Conservation (phyloP, 2,329 filamentous ascomycete species). For the Westerdykella sp. region DNA sequence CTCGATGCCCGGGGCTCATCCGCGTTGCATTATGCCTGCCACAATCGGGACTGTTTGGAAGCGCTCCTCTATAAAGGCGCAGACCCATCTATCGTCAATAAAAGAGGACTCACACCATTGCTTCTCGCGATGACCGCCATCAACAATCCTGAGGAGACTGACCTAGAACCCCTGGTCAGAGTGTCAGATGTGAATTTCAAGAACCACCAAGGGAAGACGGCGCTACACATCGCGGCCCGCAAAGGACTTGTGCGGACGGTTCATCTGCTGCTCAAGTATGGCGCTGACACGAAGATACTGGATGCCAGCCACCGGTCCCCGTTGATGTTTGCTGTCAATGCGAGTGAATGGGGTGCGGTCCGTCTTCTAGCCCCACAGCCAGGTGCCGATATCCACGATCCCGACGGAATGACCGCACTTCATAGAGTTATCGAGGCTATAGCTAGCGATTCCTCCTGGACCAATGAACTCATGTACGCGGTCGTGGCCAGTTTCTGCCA, state of each 20-base stretch:
- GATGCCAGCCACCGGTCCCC: too few relatives aligned
- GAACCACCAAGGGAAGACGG: conserved; percentile 25
- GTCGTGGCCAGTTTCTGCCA: conserved; percentile 20
- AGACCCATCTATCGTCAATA: conserved; percentile 13
- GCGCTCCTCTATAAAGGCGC: conserved; percentile 21
- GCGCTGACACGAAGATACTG: too few relatives aligned
- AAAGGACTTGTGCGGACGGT: too few relatives aligned
- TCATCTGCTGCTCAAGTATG: too few relatives aligned
- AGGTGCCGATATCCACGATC: too few relatives aligned
- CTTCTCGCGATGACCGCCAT: conserved; percentile 10
- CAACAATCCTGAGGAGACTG: conserved; percentile 15
- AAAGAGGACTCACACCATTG: conserved; percentile 20
- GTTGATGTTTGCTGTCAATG: too few relatives aligned
- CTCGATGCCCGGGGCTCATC: conserved; percentile 22
- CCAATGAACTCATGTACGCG: conserved; percentile 18
- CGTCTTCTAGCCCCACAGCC: too few relatives aligned
- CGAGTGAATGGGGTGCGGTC: too few relatives aligned
- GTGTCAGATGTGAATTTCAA: conserved; percentile 19
- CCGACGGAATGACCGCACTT: conserved; percentile 2
- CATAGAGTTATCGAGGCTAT: conserved; percentile 23
- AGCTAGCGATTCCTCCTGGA: conserved; percentile 19
- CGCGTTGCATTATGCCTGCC: conserved; percentile 21
- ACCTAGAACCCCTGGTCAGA: conserved; percentile 20
- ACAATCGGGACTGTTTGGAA: conserved; percentile 19
- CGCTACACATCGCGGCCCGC: conserved; percentile 1